A percentile compares a stretch with the other conserved stretches of the same genome.
Conservation (phyloP, 768 basidiomycete species). For the Tricholoma flavovirens region DNA sequence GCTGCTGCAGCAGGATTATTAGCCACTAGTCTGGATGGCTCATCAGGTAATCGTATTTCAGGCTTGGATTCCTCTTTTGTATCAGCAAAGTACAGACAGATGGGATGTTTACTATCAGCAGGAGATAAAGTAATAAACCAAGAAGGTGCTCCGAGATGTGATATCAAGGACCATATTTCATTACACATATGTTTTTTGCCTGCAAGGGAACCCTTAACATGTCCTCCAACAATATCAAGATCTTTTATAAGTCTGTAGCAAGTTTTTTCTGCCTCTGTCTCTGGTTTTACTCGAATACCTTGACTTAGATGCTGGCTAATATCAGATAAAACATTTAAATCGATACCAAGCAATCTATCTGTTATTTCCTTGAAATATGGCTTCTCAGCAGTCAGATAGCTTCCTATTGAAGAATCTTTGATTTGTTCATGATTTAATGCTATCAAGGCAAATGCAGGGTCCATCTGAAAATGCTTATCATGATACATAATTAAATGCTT, state of each 20-base stretch:
- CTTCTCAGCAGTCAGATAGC: slow-evolving; percentile 21
- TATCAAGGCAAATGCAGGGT: slow-evolving; percentile 30
- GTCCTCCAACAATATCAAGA: no score
- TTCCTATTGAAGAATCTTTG: slow-evolving; percentile 17
- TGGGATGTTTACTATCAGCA: no score
- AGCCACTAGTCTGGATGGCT: neutral
- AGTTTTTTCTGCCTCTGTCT: no score
- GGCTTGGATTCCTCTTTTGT: slow-evolving; percentile 16
- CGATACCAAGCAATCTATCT: slow-evolving; percentile 13
- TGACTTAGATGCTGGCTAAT: no score
- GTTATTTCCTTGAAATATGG: slow-evolving; percentile 21
- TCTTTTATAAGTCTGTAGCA: no score
- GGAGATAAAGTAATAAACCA: no score
- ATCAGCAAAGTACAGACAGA: slow-evolving; percentile 28
- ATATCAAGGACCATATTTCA: slow-evolving; percentile 26
- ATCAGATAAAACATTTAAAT: slow-evolving; percentile 16
- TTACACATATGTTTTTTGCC: slow-evolving; percentile 23
- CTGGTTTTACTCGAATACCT: no score
- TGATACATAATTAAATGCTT: slow-evolving; percentile 33
- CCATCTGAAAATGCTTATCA: slow-evolving; percentile 33
- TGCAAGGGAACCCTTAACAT: no score
- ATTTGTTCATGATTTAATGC: slow-evolving; percentile 37
- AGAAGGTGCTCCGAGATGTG: slow-evolving; percentile 19
- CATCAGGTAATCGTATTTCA: neutral
- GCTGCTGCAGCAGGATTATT: neutral